phyloP scores from a whole-genome alignment of 129 eudicot genomes.

The Pulicaria dysenterica region DNA sequence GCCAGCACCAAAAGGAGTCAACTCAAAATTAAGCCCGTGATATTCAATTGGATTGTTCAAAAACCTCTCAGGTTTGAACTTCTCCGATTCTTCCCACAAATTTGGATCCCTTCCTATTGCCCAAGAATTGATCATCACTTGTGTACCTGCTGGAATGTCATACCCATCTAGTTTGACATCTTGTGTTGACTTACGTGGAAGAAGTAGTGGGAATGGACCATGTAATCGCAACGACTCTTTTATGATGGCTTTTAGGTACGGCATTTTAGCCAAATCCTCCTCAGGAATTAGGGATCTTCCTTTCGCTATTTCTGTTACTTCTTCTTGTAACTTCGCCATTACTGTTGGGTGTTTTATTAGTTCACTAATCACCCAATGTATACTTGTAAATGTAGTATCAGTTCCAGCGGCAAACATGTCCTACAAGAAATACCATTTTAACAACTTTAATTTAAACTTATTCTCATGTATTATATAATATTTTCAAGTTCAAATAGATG shows the following conservation, averaged over 20 bases:
- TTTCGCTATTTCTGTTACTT: conserved; percentile 34
- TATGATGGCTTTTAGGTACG: conserved; percentile 49
- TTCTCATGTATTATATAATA: too few species aligned
- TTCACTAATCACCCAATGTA: conserved; percentile 54
- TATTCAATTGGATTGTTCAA: conserved; percentile 30
- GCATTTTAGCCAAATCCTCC: conserved; percentile 51
- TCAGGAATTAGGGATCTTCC: conserved; percentile 27
- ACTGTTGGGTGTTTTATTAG: conserved; percentile 44
- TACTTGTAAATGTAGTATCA: conserved; percentile 29
- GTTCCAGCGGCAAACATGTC: conserved; percentile 51
- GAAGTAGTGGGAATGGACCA: conserved; percentile 38
- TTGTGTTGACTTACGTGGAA: conserved; percentile 43
- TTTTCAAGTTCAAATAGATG: too few species aligned
- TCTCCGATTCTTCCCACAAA: conserved; percentile 46
- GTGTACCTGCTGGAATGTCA: conserved; percentile 43
- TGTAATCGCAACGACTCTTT: conserved; percentile 54
- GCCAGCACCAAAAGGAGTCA: conserved; percentile 62
- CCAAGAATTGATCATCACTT: conserved; percentile 48
- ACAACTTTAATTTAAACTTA: neutral
- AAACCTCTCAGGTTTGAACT: conserved; percentile 54
- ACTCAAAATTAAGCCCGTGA: conserved; percentile 45
- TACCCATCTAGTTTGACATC: conserved; percentile 47
- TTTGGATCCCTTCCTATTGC: conserved; percentile 52
- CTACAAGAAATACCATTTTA: conserved; percentile 8
- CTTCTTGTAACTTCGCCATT: conserved; percentile 43